phyloP scores from a whole-genome alignment of 768 basidiomycete genomes.

The Hericium coralloides region DNA sequence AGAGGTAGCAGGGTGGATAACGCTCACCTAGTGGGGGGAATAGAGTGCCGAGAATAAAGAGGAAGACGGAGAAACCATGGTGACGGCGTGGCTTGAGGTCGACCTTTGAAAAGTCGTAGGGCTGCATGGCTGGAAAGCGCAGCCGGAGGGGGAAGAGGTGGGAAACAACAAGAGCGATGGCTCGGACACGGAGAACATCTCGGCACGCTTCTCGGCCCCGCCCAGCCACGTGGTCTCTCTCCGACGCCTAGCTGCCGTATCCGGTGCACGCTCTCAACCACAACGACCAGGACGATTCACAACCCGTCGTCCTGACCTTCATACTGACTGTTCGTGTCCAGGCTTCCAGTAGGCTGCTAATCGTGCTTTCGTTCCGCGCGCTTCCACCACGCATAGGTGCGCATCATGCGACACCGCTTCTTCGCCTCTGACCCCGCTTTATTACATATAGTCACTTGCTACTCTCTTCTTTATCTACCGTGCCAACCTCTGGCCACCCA shows the following conservation, averaged over 20 bases:
- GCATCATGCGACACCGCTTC: background rate
- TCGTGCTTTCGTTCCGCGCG: background rate
- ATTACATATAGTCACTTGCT: background rate
- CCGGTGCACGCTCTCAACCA: no score
- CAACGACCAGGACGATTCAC: no score
- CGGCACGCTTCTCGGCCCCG: background rate
- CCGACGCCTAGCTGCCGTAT: background rate
- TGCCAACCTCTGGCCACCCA: background rate
- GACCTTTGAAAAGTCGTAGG: background rate
- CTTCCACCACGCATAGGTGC: background rate
- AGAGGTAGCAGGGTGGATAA: background rate
- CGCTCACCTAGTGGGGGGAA: constrained; percentile 82
- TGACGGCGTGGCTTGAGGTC: constrained; percentile 22
- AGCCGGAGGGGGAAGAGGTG: background rate
- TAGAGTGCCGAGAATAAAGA: constrained; percentile 85
- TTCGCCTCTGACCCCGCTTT: background rate
- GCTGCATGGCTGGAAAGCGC: background rate
- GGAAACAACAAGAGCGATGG: background rate
- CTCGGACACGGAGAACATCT: background rate
- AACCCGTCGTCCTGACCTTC: no score
- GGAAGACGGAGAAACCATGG: constrained; percentile 73
- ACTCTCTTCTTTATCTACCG: background rate
- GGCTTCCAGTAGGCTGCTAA: no score
- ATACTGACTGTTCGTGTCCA: no score
- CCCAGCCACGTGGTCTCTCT: background rate